Percentiles rank a stretch among this genome's conserved stretches.
phyloP scores from a whole-genome alignment of 371 early-diverging fungal species.

The Dichotomocladium elegans region DNA sequence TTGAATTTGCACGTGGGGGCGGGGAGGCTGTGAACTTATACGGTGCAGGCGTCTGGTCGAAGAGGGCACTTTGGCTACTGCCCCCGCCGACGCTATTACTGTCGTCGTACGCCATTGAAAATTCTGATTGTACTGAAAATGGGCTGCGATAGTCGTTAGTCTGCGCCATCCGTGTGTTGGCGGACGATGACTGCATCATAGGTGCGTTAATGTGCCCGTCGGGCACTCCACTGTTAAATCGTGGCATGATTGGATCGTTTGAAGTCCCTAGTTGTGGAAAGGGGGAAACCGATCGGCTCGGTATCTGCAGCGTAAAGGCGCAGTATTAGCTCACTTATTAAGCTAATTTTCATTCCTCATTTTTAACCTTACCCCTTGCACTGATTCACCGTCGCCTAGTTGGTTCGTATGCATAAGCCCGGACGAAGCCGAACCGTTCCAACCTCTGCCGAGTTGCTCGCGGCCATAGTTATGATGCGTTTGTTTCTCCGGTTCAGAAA shows the following conservation, averaged over 20 bases:
- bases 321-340: no score
- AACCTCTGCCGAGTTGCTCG: no score
- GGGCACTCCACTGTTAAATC: conserved; percentile 3
- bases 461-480: no score
- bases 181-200: conserved; percentile 7
- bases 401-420: no score
- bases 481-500: no score
- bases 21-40: conserved; percentile 32
- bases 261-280: neutral
- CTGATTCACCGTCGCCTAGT: conserved; percentile 1
- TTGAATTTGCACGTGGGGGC: conserved; percentile 39
- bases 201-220: neutral
- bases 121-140: no score
- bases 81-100: no score
- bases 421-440: no score
- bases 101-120: conserved; percentile 5
- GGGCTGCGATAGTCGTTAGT: neutral
- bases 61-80: conserved; percentile 21
- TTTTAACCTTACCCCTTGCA: conserved; percentile 1
- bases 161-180: neutral
- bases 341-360: no score
- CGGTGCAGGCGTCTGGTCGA: no score
- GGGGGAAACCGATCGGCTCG: conserved; percentile 1
- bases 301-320: neutral
- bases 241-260: conserved; percentile 5